Evolutionary conservation across 2,329 filamentous ascomycete species (phyloP).

Genomic region (Ophiostoma montium): DNA sequence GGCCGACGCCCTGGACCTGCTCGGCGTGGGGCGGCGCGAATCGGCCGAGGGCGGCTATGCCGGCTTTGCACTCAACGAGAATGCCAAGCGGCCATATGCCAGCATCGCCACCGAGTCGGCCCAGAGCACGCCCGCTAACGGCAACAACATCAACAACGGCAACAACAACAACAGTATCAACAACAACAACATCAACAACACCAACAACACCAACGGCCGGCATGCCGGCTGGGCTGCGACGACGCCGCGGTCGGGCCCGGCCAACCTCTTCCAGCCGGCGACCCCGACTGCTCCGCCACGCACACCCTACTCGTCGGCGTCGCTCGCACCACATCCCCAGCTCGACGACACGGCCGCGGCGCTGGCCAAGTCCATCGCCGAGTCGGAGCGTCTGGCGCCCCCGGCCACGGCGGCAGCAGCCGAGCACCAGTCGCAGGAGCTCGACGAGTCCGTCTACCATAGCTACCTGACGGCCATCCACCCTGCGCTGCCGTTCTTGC

Average conservation of each 20-base stretch:
- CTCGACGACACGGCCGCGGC: slow-evolving; percentile 5
- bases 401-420: slow-evolving; percentile 12
- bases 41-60: slow-evolving; percentile 33
- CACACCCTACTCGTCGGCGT: slow-evolving; percentile 6
- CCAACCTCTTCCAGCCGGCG: slow-evolving; percentile 18
- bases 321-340: slow-evolving; percentile 10
- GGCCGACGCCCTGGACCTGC: slow-evolving; percentile 11
- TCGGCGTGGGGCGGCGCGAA: slow-evolving; percentile 21
- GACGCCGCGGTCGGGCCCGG: slow-evolving; percentile 23
- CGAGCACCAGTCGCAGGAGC: slow-evolving; percentile 21
- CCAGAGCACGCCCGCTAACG: background rate
- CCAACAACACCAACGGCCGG: slow-evolving; percentile 22
- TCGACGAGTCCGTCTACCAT: slow-evolving; percentile 32
- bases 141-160: background rate
- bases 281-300: slow-evolving; percentile 13
- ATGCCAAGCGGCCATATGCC: slow-evolving; percentile 34
- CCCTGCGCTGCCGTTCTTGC: slow-evolving; percentile 51
- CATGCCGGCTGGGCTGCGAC: slow-evolving; percentile 32
- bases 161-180: too few species aligned
- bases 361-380: slow-evolving; percentile 10
- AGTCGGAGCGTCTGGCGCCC: slow-evolving; percentile 16
- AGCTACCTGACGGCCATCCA: slow-evolving; percentile 54
- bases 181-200: background rate
- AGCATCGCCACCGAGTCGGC: slow-evolving; percentile 25
- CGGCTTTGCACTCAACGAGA: slow-evolving; percentile 20